Evolutionary conservation across 1,284 basidiomycete genomes (phyloP), one percentile per base, ranked within the genome.

Genomic region (Trichosporon asahii): DNA sequence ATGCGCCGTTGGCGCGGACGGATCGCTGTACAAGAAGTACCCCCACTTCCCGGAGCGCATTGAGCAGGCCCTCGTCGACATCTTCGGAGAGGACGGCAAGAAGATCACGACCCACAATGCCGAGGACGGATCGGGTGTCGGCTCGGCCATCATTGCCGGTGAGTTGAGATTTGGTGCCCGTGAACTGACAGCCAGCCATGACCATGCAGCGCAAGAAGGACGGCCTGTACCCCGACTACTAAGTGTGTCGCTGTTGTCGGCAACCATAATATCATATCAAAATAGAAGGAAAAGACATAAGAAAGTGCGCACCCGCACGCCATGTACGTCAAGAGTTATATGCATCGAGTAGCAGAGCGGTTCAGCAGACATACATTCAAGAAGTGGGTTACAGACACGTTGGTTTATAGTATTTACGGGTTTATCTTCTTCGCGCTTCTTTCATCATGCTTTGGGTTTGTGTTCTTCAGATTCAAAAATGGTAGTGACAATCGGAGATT

Each of bases 1-100:
- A 0, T 96, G 94, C 82, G 85, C 88, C 1, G 93, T 97, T 37
- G 95, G 93, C 66, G 94, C 94, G 1, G 95, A 98, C 81, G 95
- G 95, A 2, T 92, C 91, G 29, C 84, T 98, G 77, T 97, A 97
- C 85, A 94, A 95, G 93, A 97, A 95, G 92, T 97, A 97, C 84
- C 94, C 94, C 49, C 89, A 91, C 64, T 98, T 97, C 78, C 88
- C 94, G 55, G 91, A 96, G 76, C 87, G 93, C 69, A 89, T 97
- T 69, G 92, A 96, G 76, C 89, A 94, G 79, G 95, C 94, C 14
- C 84, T 98, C 71, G 86, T 90, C 35, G 95, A 97, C 80, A 91
- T 98, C 75, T 96, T 97, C 80, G 95, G 95, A 35, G 94, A 95
- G 76, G 93, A 92, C 85, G 95, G 94, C 78, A 88, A 89, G 76